Percentiles rank a stretch among this genome's conserved stretches.
These are phyloP conservation scores for Teratosphaeriaceae sp. DNA, from an alignment of 2,329 filamentous ascomycete genomes.

Conservation along the genomic window DNA sequence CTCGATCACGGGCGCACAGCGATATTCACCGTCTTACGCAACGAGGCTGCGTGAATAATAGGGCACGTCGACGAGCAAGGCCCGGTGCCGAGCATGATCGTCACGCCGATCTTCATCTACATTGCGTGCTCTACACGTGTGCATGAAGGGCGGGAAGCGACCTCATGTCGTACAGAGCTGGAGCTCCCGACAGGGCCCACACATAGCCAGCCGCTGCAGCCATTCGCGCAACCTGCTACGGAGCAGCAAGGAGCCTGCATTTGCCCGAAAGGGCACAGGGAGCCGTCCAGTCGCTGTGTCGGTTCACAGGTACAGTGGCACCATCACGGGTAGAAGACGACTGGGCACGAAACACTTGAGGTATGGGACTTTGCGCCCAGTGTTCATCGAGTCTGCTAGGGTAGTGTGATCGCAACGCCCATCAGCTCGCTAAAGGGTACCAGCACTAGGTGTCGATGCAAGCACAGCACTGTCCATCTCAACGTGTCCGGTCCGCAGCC, in stretches of 20 bases:
- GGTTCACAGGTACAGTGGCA: no score
- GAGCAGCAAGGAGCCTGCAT: neutral
- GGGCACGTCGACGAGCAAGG: no score
- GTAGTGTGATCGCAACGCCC: no score
- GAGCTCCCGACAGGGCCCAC: no score
- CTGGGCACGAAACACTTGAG: neutral
- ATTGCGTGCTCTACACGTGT: neutral
- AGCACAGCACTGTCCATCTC: neutral
- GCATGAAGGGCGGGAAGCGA: neutral
- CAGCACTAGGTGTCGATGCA: constrained; percentile 1
- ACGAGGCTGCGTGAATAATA: no score
- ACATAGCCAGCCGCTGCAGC: neutral
- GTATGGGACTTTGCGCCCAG: neutral
- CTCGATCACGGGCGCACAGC: no score
- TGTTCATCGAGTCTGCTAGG: neutral
- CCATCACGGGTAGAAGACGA: no score
- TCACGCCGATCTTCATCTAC: neutral
- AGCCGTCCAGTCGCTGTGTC: no score
- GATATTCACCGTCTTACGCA: no score
- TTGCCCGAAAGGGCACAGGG: neutral
- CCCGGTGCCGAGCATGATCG: no score
- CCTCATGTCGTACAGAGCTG: neutral
- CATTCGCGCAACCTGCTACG: neutral
- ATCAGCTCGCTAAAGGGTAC: constrained; percentile 3
- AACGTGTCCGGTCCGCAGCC: neutral